Evolutionary conservation across 495 filamentous ascomycete species (phyloP).

Genomic region (Tuber umbilicatum): DNA sequence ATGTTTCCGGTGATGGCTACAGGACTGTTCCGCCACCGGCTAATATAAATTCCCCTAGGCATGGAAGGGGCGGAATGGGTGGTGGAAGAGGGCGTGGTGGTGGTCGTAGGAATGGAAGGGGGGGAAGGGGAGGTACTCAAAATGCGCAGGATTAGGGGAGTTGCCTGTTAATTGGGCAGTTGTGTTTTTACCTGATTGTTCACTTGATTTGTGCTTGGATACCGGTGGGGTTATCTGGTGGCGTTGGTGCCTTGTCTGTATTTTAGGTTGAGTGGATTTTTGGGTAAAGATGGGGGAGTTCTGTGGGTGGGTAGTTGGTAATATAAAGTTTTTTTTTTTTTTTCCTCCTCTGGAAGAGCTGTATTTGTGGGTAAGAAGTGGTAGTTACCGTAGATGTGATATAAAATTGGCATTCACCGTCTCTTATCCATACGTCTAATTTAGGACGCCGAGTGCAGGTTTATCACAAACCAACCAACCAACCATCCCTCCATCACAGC

Average conservation of each 20-base stretch:
- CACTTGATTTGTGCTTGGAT: constrained; percentile 10
- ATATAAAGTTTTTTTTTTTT: not conserved
- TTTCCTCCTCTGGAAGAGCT: not conserved
- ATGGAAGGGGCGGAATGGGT: constrained; percentile 52
- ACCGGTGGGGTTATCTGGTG: constrained; percentile 3
- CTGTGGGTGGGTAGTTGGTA: not conserved
- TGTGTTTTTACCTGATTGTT: constrained; percentile 10
- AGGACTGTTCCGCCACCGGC: constrained; percentile 73
- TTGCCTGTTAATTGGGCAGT: not conserved
- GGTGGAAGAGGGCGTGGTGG: constrained; percentile 44
- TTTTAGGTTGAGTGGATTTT: constrained; percentile 1
- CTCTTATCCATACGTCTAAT: not conserved
- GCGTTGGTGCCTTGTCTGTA: constrained; percentile 1
- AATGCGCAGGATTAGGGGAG: constrained; percentile 1
- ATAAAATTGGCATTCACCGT: not conserved
- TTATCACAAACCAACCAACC: not conserved
- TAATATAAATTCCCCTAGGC: constrained; percentile 53
- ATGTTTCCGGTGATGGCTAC: constrained; percentile 54
- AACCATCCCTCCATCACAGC: not conserved
- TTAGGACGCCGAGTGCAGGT: not conserved
- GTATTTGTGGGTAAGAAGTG: not conserved
- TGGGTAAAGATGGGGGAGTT: not conserved
- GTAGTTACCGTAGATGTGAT: not conserved
- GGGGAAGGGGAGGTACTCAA: not conserved
- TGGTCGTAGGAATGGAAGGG: constrained; percentile 29